Base-by-base conservation (phyloP, 1,139 yeast species). In the Yamadazyma diospyri region DNA sequence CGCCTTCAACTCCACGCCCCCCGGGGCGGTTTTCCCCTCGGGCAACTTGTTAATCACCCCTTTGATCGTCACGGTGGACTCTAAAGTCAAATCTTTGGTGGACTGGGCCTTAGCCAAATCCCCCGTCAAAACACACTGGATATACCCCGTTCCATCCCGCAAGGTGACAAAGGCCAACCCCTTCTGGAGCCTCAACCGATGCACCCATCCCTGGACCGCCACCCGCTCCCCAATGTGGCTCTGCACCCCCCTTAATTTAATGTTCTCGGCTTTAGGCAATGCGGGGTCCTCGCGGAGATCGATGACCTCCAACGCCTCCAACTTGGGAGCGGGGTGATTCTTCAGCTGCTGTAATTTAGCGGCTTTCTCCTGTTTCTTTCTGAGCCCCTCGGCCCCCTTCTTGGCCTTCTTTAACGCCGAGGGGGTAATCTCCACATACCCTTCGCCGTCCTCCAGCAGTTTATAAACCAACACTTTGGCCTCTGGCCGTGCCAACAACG, bases 21-120 rank as follows among this genome's bases (percentile, higher is more conserved):
- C 98, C 39, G 97, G 97, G 5, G 98, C 99, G 46, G 83, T 72
- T 61, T 94, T 89, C 45, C 98, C 98, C 57, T 88, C 97, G 35
- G 97, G 97, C 33, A 94, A 73, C 51, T 82, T 78, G 57, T 76
- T 74, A 43, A 94, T 70, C 20, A 76, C 75, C 60, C 99, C 99
- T 57, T 75, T 84, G 40, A 94, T 65, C 25, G 80, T 58, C 23
- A 94, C 72, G 15, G 96, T 81, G 13, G 95, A 75, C 65, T 94
- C 99, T 42, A 89, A 66, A 16, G 98, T 89, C 55, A 94, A 74
- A 41, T 83, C 85, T 49, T 73, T 70, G 28, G 97, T 88, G 59
- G 78, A 80, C 61, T 82, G 79, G 34, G 96, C 95, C 55, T 81
- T 79, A 43, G 98, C 97, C 48, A 94, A 72, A 56, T 88, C 95